Evolutionary conservation across 2,329 filamentous ascomycete species (phyloP).

Genomic region (Paecilomyces fulvus): DNA sequence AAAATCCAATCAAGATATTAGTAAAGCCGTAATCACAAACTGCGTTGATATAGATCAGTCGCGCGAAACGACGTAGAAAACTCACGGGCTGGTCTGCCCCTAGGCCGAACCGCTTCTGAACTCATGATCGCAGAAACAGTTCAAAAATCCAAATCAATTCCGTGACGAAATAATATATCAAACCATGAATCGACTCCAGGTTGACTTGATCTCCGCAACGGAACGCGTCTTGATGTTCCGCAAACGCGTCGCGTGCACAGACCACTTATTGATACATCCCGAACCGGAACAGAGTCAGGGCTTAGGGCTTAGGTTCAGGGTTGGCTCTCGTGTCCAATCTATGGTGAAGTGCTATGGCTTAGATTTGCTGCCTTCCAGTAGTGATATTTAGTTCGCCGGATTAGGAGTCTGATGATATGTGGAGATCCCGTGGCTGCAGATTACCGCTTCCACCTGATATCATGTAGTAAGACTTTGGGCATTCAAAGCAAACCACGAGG

Average conservation of each 20-base stretch:
- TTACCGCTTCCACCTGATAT: not conserved
- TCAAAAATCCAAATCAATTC: not conserved
- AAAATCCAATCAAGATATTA: not conserved
- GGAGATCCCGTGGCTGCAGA: conserved; percentile 21
- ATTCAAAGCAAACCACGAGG: not conserved
- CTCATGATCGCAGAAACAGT: conserved; percentile 20
- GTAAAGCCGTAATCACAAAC: conserved; percentile 5
- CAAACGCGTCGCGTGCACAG: conserved; percentile 12
- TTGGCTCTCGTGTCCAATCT: not conserved
- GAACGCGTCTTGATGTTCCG: not conserved
- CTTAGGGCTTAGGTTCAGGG: conserved; percentile 26
- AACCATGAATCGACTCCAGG: conserved; percentile 1
- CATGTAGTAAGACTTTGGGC: not conserved
- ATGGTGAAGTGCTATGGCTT: not conserved
- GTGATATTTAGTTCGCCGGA: conserved; percentile 30
- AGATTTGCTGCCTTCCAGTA: conserved; percentile 11
- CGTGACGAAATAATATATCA: not conserved
- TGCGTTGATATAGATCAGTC: not conserved
- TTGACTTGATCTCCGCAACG: conserved; percentile 4
- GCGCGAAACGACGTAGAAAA: conserved; percentile 5
- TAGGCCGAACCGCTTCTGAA: conserved; percentile 27
- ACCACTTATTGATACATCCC: conserved; percentile 7
- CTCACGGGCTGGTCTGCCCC: conserved; percentile 42
- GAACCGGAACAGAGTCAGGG: conserved; percentile 16
- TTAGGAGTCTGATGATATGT: conserved; percentile 30